A percentile compares a stretch with the other conserved stretches of the same genome.
Conservation (phyloP, 192 early-diverging fungal genomes). For the Entomortierella chlamydospora region DNA sequence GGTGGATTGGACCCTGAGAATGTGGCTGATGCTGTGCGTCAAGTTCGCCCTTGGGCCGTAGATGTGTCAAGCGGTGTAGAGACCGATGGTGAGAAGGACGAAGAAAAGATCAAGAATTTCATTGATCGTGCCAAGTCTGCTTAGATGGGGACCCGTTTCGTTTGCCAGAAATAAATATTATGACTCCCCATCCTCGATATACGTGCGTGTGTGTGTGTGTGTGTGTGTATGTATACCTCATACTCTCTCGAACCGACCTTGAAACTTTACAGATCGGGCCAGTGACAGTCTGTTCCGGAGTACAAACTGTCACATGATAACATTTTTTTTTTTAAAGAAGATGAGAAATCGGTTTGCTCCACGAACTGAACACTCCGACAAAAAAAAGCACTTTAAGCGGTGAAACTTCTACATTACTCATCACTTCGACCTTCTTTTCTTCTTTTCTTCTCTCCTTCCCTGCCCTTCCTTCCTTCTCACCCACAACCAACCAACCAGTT, state of each 20-base stretch:
- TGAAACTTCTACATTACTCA: conserved; percentile 1
- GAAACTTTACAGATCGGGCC: neutral
- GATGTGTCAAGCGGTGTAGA: conserved; percentile 97
- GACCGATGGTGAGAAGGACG: conserved; percentile 83
- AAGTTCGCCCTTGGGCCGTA: conserved; percentile 83
- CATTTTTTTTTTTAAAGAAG: too few species aligned
- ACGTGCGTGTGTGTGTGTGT: neutral
- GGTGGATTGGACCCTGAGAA: conserved; percentile 91
- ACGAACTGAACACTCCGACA: neutral
- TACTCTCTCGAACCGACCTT: neutral
- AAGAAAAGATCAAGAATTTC: conserved; percentile 79
- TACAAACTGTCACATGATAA: conserved; percentile 23
- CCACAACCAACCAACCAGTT: neutral
- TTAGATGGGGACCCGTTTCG: too few species aligned
- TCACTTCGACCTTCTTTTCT: conserved; percentile 4
- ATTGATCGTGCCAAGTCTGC: conserved; percentile 69
- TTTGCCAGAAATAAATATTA: conserved; percentile 3
- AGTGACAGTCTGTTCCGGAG: conserved; percentile 28
- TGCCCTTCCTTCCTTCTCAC: neutral
- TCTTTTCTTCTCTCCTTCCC: neutral
- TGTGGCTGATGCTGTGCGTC: conserved; percentile 76
- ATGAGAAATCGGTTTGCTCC: neutral
- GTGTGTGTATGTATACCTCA: too few species aligned
- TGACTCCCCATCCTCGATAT: conserved; percentile 1
- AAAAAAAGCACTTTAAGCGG: neutral